Conservation (phyloP, 257 asterid genomes). For the Prunella vulgaris region DNA sequence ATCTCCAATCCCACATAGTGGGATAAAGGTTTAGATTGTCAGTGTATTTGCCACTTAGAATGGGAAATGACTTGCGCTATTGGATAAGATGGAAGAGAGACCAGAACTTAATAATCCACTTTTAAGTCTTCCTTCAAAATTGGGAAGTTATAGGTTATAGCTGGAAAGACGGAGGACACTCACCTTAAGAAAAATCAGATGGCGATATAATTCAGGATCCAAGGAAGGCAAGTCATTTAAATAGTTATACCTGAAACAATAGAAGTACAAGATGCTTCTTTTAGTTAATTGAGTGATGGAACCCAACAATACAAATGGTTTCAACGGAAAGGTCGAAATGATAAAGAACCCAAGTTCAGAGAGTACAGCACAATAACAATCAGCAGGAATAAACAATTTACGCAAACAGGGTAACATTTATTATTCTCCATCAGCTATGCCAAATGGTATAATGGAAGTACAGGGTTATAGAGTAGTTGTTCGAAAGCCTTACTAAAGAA, state of each 20-base stretch:
- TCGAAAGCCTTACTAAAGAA: not conserved
- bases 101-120: not conserved
- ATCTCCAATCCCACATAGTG: not conserved
- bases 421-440: slow-evolving; percentile 6
- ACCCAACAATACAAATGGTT: slow-evolving; percentile 1
- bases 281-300: slow-evolving; percentile 12
- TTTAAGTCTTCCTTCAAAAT: not conserved
- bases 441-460: not conserved
- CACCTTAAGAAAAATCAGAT: slow-evolving; percentile 89
- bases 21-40: not conserved
- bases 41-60: not conserved
- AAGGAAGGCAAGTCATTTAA: slow-evolving; percentile 95
- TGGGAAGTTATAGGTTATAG: not conserved
- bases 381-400: not conserved
- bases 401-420: not conserved
- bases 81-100: slow-evolving; percentile 2
- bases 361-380: not conserved
- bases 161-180: slow-evolving; percentile 17
- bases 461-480: not conserved
- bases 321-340: not conserved
- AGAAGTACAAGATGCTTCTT: slow-evolving; percentile 13
- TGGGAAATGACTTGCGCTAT: not conserved
- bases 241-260: slow-evolving; percentile 72
- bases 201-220: slow-evolving; percentile 96
- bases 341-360: not conserved